A percentile compares a stretch with the other conserved stretches of the same genome.
These are phyloP conservation scores for Petunia axillaris DNA, from an alignment of 257 asterid genomes.

Conservation along the genomic window DNA sequence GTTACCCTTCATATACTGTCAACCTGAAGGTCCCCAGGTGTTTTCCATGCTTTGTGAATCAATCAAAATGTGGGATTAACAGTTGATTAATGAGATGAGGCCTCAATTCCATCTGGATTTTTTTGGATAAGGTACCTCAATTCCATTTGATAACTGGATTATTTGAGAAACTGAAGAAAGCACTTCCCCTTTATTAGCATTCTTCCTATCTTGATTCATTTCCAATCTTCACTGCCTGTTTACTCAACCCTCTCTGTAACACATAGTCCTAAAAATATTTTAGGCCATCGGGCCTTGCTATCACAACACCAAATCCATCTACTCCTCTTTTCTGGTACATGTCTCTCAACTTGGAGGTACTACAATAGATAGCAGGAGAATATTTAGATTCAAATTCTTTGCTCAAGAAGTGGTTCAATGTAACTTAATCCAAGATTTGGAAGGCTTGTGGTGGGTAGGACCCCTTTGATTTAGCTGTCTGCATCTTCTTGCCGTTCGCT, in stretches of 20 bases:
- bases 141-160: background rate
- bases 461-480: background rate
- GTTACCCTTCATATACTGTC: background rate
- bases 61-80: background rate
- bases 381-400: background rate
- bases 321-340: background rate
- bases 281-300: background rate
- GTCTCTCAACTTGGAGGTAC: background rate
- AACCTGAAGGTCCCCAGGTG: background rate
- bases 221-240: background rate
- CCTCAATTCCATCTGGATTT: background rate
- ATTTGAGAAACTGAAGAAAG: background rate
- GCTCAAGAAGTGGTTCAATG: constrained; percentile 2
- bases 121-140: background rate
- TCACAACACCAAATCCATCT: constrained; percentile 2
- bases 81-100: background rate
- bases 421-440: background rate
- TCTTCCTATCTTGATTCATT: background rate
- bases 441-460: background rate
- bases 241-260: background rate
- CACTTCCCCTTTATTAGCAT: background rate
- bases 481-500: background rate
- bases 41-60: background rate
- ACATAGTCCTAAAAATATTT: background rate
- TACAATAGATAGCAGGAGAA: background rate